A percentile compares a stretch with the other conserved stretches of the same genome.
Conservation (phyloP, 83 land plant genomes). For the Picea abies region DNA sequence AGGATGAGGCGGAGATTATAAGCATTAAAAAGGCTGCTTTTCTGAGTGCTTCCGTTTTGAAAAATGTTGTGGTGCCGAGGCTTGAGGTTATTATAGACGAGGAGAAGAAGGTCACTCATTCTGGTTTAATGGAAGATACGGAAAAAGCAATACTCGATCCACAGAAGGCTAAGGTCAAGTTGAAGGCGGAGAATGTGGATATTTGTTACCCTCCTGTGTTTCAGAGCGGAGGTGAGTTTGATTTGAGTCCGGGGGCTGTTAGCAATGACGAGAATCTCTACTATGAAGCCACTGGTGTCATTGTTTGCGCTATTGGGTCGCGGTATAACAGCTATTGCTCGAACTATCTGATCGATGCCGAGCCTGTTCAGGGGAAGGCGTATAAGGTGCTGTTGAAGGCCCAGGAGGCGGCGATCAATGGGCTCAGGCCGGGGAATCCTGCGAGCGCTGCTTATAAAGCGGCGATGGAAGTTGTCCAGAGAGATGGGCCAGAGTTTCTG, state of each 20-base stretch:
- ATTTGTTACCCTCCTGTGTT: constrained; percentile 96
- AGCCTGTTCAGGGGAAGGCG: constrained; percentile 71
- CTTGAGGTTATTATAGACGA: constrained; percentile 93
- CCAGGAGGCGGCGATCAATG: constrained; percentile 86
- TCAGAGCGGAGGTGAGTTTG: constrained; percentile 94
- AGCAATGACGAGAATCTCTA: constrained; percentile 89
- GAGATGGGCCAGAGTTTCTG: constrained; percentile 72
- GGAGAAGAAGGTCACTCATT: constrained; percentile 88
- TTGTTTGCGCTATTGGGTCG: constrained; percentile 90
- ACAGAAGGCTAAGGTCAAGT: constrained; percentile 61
- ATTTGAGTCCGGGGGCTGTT: constrained; percentile 87
- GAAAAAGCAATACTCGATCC: constrained; percentile 90
- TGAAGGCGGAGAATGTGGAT: constrained; percentile 91
- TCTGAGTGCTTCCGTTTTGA: constrained; percentile 74
- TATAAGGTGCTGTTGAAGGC: constrained; percentile 85
- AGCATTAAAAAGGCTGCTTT: constrained; percentile 85
- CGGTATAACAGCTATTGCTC: constrained; percentile 91
- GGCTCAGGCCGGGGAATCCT: constrained; percentile 69
- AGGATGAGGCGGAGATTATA: constrained; percentile 71
- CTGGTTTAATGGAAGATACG: constrained; percentile 89
- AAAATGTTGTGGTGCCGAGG: constrained; percentile 83
- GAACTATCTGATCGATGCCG: constrained; percentile 88
- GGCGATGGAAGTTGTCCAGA: constrained; percentile 66
- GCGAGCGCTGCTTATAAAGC: constrained; percentile 69
- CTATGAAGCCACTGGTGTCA: constrained; percentile 87